Evolutionary conservation across 768 basidiomycete species (phyloP), one percentile per base, ranked within the genome.

Genomic region (Infundibulicybe gibba): DNA sequence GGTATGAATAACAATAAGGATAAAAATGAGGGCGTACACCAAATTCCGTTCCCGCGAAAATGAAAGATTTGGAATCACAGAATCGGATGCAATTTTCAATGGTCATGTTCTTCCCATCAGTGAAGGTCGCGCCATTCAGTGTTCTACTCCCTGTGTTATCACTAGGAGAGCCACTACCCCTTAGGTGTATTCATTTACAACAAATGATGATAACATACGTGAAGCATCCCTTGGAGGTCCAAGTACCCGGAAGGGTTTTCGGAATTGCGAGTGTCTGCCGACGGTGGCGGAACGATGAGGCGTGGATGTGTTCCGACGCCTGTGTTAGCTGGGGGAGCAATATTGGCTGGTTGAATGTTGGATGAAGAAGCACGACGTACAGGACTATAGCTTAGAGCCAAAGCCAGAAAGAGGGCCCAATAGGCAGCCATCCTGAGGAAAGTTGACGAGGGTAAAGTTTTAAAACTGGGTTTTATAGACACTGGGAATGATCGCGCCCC

Each of bases 31-130:
- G 16, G 55, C 61, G 42, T 45, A 65, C 65, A 45, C 58, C 58
- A 20, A 73, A 89, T 63, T 90, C 87, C 14, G 81, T 72, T 12
- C 89, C 89, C 14, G 87, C 85, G 53, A 77, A 87, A 48, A 83
- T 63, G 58, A 70, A 87, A 8, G 61, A 53, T 45, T 70, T 61
- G n/a, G 64, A 43, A 31, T 70, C 64, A 58, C 78, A 80, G 55
- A 74, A 80, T 15, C 51, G 55, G 50, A 78, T 72, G 54, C 78
- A 80, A 1, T 59, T 57, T 51, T 75, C 72, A 21, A 81, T 71
- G 3, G 87, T 89, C 83, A 90, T 88, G 17, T 63, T 65, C 5
- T 62, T 67, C 13, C 74, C 61, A 54, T 72, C 70, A 12, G 70
- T 63, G 49, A 66, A 79, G 3, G 68, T 61, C 1, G 75, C 65